Conservation (phyloP, 306 rosid genomes). For the Cicer chorassanicum region DNA sequence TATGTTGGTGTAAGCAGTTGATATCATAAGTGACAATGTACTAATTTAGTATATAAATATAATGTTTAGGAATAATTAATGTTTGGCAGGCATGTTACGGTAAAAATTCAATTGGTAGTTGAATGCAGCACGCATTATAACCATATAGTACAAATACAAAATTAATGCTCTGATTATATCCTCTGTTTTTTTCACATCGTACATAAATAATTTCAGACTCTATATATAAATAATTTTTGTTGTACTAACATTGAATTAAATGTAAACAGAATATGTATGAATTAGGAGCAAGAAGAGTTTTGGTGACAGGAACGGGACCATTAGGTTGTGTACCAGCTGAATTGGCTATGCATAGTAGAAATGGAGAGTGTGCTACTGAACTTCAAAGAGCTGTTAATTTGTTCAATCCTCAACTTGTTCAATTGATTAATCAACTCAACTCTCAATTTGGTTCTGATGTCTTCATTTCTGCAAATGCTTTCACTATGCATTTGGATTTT, state of each 20-base stretch:
- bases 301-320: conserved; percentile 83
- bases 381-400: conserved; percentile 61
- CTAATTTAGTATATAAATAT: too few relatives aligned
- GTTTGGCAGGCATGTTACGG: too few relatives aligned
- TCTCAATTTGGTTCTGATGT: conserved; percentile 50
- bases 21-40: too few relatives aligned
- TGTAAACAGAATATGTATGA: conserved; percentile 64
- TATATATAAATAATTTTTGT: not conserved
- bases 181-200: not conserved
- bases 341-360: conserved; percentile 55
- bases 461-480: conserved; percentile 62
- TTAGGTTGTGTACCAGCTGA: conserved; percentile 84
- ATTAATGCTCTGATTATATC: too few relatives aligned
- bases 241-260: conserved; percentile 6
- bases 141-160: too few relatives aligned
- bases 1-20: too few relatives aligned
- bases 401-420: conserved; percentile 69
- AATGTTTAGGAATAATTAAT: too few relatives aligned
- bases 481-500: conserved; percentile 60
- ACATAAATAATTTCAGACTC: not conserved
- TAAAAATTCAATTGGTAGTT: too few relatives aligned
- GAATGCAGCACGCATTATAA: too few relatives aligned
- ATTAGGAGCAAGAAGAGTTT: conserved; percentile 65
- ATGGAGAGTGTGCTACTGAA: conserved; percentile 60
- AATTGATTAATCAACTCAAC: conserved; percentile 57